Evolutionary conservation across 2,329 filamentous ascomycete species (phyloP).

Genomic region (Fusarium albidum): DNA sequence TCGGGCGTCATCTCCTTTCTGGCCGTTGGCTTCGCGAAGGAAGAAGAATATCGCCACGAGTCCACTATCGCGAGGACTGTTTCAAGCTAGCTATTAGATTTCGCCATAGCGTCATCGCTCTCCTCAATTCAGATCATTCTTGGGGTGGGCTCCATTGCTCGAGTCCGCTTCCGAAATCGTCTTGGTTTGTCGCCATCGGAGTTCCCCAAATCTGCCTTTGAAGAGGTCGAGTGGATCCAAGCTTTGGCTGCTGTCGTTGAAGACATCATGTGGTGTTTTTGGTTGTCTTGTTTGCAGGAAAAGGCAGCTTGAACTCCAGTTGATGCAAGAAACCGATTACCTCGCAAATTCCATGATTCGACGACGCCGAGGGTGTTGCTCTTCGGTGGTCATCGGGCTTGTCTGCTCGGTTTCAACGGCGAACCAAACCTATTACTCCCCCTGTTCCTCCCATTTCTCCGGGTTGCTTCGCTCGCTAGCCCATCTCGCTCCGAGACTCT

Average conservation of each 20-base stretch:
- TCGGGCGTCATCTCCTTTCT: slow-evolving; percentile 37
- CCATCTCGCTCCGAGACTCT: slow-evolving; percentile 4
- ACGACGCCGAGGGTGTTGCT: slow-evolving; percentile 30
- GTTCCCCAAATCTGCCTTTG: slow-evolving; percentile 41
- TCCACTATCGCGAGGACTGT: slow-evolving; percentile 44
- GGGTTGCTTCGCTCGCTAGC: slow-evolving; percentile 16
- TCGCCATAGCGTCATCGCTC: slow-evolving; percentile 47
- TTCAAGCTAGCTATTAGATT: slow-evolving; percentile 49
- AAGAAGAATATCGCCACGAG: slow-evolving; percentile 36
- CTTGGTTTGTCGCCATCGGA: slow-evolving; percentile 31
- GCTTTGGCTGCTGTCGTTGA: slow-evolving; percentile 39
- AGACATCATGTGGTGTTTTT: slow-evolving; percentile 35
- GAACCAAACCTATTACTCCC: slow-evolving; percentile 41
- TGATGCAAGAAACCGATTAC: slow-evolving; percentile 37
- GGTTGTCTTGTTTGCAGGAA: slow-evolving; percentile 29
- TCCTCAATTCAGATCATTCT: slow-evolving; percentile 42
- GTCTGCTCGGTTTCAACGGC: slow-evolving; percentile 36
- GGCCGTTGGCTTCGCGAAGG: slow-evolving; percentile 38
- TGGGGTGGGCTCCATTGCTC: slow-evolving; percentile 25
- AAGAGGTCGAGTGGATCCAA: slow-evolving; percentile 43
- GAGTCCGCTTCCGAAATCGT: slow-evolving; percentile 41
- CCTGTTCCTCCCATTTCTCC: slow-evolving; percentile 17
- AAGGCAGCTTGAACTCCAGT: slow-evolving; percentile 41
- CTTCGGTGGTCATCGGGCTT: slow-evolving; percentile 29
- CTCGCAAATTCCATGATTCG: slow-evolving; percentile 28